A percentile compares a stretch with the other conserved stretches of the same genome.
Conservation (phyloP, 1,284 basidiomycete genomes). For the Psilocybe mexicana region DNA sequence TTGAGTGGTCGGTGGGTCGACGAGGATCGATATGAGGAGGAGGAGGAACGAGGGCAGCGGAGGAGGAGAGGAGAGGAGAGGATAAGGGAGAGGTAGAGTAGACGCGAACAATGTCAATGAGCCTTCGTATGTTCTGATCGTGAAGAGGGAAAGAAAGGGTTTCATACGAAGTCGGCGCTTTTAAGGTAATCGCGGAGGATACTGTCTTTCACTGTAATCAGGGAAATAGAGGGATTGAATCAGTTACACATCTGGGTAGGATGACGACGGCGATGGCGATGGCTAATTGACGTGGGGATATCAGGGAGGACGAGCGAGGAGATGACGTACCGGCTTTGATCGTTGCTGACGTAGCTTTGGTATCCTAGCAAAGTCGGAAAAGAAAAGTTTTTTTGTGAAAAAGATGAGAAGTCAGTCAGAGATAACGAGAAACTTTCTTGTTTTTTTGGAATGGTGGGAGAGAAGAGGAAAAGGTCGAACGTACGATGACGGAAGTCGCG, state of each 20-base stretch:
- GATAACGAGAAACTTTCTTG: too few relatives aligned
- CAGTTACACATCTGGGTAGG: background rate
- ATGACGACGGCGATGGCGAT: conserved; percentile 31
- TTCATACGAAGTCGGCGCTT: conserved; percentile 43
- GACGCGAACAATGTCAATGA: too few relatives aligned
- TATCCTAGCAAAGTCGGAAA: conserved; percentile 43
- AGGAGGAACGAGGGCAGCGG: too few relatives aligned
- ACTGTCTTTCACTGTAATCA: conserved; percentile 50
- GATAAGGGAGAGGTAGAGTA: background rate
- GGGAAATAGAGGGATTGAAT: background rate
- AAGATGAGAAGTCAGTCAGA: conserved; percentile 18
- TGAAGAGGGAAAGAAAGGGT: background rate
- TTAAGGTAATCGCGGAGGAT: conserved; percentile 55
- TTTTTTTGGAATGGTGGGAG: too few relatives aligned
- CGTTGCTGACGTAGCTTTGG: conserved; percentile 46
- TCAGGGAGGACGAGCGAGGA: too few relatives aligned
- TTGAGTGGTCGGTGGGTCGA: too few relatives aligned
- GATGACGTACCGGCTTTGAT: conserved; percentile 41
- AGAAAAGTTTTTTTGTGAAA: conserved; percentile 28
- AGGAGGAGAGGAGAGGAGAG: background rate
- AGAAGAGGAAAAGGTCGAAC: conserved; percentile 24
- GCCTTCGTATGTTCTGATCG: too few relatives aligned
- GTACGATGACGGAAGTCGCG: conserved; percentile 60
- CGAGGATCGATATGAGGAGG: too few relatives aligned
- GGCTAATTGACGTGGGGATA: conserved; percentile 13